Evolutionary conservation across 2,329 filamentous ascomycete species (phyloP).

Genomic region (Clarireedia paspali): DNA sequence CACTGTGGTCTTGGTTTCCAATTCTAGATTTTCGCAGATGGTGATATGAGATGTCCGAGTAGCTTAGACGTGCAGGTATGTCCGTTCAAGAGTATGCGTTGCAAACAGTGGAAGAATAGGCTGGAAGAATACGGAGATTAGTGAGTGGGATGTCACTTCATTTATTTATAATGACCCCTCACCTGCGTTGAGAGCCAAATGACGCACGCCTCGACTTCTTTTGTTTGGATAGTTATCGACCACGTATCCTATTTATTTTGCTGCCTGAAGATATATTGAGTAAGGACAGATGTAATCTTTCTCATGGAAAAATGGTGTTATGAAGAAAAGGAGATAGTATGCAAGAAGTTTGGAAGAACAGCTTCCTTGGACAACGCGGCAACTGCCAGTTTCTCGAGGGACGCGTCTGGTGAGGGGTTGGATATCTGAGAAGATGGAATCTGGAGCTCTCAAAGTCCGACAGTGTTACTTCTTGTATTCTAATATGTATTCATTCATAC

Average conservation of each 20-base stretch:
- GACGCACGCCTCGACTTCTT: constrained; percentile 1
- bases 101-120: background rate
- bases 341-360: background rate
- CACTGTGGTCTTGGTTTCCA: background rate
- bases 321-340: background rate
- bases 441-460: no score
- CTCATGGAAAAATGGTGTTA: background rate
- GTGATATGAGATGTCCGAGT: background rate
- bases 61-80: background rate
- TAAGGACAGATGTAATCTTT: constrained; percentile 3
- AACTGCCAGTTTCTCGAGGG: constrained; percentile 3
- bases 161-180: constrained; percentile 9
- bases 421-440: background rate
- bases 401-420: background rate
- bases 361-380: constrained; percentile 3
- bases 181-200: constrained; percentile 7
- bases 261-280: background rate
- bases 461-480: no score
- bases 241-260: constrained; percentile 3
- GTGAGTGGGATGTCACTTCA: constrained; percentile 8
- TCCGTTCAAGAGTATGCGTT: background rate
- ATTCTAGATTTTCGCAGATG: background rate
- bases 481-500: no score
- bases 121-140: constrained; percentile 4
- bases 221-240: constrained; percentile 1